These are phyloP conservation scores for Plasmodium malariae DNA, from an alignment of 169 alveolate genomes.

Conservation along the genomic window DNA sequence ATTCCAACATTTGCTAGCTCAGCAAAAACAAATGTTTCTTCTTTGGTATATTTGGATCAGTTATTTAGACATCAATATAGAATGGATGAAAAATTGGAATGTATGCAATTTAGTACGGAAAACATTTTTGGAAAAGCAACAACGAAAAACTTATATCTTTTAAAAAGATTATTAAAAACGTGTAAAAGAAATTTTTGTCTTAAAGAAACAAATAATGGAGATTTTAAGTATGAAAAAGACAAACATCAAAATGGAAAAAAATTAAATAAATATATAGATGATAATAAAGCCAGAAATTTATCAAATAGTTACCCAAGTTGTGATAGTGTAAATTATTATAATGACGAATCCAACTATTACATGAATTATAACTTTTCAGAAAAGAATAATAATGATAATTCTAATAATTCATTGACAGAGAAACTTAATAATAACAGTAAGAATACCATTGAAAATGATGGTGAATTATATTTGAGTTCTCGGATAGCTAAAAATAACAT, in stretches of 20 bases:
- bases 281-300: constrained; percentile 15
- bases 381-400: constrained; percentile 11
- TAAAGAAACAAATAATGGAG: constrained; percentile 43
- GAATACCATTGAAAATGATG: constrained; percentile 10
- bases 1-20: constrained; percentile 62
- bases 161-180: constrained; percentile 72
- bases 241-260: constrained; percentile 11
- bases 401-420: constrained; percentile 12
- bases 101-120: constrained; percentile 74
- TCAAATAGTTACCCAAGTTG: constrained; percentile 69
- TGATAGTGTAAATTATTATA: constrained; percentile 46
- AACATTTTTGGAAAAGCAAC: constrained; percentile 62
- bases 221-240: constrained; percentile 18
- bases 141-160: constrained; percentile 54
- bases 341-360: constrained; percentile 53
- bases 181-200: constrained; percentile 32
- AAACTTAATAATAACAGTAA: constrained; percentile 7
- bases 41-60: constrained; percentile 62
- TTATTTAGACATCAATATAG: constrained; percentile 37
- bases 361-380: constrained; percentile 49
- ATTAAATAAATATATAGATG: constrained; percentile 7
- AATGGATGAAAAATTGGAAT: constrained; percentile 59
- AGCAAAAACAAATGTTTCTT: constrained; percentile 55
- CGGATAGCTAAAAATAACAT: constrained; percentile 17
- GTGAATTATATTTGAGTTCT: constrained; percentile 29